Base-by-base conservation (phyloP, 2,329 filamentous ascomycete genomes). In the Talaromyces verruculosus region DNA sequence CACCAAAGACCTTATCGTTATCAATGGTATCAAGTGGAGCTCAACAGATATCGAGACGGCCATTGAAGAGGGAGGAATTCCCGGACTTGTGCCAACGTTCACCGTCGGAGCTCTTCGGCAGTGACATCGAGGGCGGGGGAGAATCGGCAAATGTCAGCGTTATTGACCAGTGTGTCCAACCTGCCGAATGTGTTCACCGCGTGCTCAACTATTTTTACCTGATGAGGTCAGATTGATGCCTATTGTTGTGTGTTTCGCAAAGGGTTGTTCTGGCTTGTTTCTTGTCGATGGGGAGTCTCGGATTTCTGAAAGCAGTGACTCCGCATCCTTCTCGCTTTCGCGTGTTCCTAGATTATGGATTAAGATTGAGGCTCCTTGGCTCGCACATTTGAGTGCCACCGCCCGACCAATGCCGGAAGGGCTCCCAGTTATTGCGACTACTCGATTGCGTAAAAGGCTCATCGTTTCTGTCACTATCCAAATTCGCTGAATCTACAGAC, bases 11-110 rank as follows among this genome's bases (percentile, higher is more conserved):
- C 45, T 62, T 19, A 33, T 82, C 37, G 80, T 77, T 65, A 75
- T 82, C 65, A 83, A 82, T 65, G 80, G 79, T 0, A 71, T 81
- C 64, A 83, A 81, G 33, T 69, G 74, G 39, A 65, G 64, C 25
- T 69, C 75, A 0, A 61, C 71, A 5, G 77, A 77, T 8, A 68
- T 83, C 1, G 74, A 82, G 39, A 43, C 66, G 0, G 71, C 74
- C 0, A 66, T 83, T 0, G 77, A 81, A 45, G 63, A 72, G 17
- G 73, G 73, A 1, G 41, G 71, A 1, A 72, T 76, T n/a, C 39
- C 70, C 7, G 71, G 70, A 3, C 25, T 74, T 0, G 67, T 67
- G 2, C 68, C 69, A 37, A 71, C 67, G 0, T 77, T 68, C 68
- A 74, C 71, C 0, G 71, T 79, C 3, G 43, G 28, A 62, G 43